Base-by-base conservation (phyloP, 1,284 basidiomycete species). In the Porogramme epimiltina region DNA sequence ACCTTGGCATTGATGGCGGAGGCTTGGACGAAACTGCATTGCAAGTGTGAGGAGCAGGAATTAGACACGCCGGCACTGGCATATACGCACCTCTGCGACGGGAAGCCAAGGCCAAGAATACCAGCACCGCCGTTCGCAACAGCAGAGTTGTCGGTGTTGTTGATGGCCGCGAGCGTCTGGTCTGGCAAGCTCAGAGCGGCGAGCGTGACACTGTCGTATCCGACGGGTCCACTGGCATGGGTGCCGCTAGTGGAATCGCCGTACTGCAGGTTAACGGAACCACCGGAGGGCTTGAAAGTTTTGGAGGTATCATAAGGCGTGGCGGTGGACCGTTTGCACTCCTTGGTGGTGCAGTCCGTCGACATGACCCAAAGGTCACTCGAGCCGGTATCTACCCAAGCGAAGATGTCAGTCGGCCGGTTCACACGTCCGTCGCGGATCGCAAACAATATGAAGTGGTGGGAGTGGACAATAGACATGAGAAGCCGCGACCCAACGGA, bases 101-200 rank as follows among this genome's bases (percentile, higher is more conserved):
- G 70, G 49, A 75, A 75, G 4, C 72, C 71, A 9, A 75, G 62
- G 15, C 73, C 73, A 18, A 75, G 65, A n/a, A 75, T 73, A 10
- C 73, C 72, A 19, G 70, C 68, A 26, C 66, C 66, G 5, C 70
- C 71, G 18, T 69, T 65, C 34, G 61, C 55, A n/a, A 73, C 67
- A 22, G 69, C 67, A 3, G 66, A 62, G 54, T 69, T 73, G 49
- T 72, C 63, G 1, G 73, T 75, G 38, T 66, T 58, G 47, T 67
- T 65, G 22, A 74, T 60, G 10, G 71, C 70, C 5, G 64, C 71
- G 28, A 73, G 69, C 2, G 65, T 51, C 50, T 75, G 73, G 31
- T 64, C 53, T 13, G 50, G 47, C 52, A 75, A 59, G 4, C 68
- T 63, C 19, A 76, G 56, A 4, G 71, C 73, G 6, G 73, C 73